phyloP scores from a whole-genome alignment of 306 rosid genomes.

The Cicer judaicum region DNA sequence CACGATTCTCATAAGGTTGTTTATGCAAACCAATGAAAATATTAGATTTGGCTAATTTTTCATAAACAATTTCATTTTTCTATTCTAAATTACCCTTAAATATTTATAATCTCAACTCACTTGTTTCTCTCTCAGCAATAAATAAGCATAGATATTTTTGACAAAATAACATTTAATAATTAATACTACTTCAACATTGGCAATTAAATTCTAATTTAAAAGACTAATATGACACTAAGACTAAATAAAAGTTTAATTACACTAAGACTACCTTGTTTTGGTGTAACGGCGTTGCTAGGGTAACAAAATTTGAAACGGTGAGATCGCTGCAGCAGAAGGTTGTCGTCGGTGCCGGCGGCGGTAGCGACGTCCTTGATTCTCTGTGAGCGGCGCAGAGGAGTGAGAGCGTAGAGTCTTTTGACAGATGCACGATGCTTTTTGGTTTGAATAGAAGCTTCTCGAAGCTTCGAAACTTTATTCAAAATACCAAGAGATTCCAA shows the following conservation, averaged over 20 bases:
- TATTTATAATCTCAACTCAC: too few relatives aligned
- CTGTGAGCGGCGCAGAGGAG: slow-evolving; percentile 65
- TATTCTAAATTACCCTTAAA: too few relatives aligned
- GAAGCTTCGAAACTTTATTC: slow-evolving; percentile 56
- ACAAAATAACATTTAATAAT: too few relatives aligned
- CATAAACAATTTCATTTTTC: too few relatives aligned
- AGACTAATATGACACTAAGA: not conserved
- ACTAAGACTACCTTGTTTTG: slow-evolving; percentile 36
- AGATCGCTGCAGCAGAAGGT: slow-evolving; percentile 26
- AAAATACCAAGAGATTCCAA: slow-evolving; percentile 62
- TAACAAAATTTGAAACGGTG: slow-evolving; percentile 26
- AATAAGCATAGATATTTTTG: too few relatives aligned
- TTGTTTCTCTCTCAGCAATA: too few relatives aligned
- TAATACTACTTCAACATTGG: too few relatives aligned
- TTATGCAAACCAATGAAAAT: too few relatives aligned
- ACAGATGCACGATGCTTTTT: not conserved
- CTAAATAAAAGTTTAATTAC: not conserved
- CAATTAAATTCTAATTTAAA: too few relatives aligned
- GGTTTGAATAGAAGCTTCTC: slow-evolving; percentile 28
- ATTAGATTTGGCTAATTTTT: too few relatives aligned
- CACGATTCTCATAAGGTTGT: too few relatives aligned
- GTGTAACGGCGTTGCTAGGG: not conserved
- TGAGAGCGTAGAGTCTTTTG: slow-evolving; percentile 37
- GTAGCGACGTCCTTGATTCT: slow-evolving; percentile 46
- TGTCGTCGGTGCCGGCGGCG: not conserved